Evolutionary conservation across 1,284 basidiomycete species (phyloP).

Genomic region (Coriolopsis trogii): DNA sequence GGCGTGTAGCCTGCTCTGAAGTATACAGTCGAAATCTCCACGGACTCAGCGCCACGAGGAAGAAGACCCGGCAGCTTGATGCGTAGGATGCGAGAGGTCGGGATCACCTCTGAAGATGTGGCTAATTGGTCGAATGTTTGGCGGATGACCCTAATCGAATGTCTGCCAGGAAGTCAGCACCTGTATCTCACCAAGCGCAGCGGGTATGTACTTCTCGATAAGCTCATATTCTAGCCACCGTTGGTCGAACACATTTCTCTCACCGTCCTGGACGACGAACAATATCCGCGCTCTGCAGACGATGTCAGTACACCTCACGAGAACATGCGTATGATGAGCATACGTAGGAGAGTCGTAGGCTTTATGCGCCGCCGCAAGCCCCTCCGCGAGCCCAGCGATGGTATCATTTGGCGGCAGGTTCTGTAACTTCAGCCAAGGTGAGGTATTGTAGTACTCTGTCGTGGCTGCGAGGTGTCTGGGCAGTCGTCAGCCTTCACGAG

Average conservation of each 20-base stretch:
- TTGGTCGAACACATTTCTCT: conserved; percentile 98
- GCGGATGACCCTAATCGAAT: conserved; percentile 74
- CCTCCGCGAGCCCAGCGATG: conserved; percentile 69
- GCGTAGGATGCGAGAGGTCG: conserved; percentile 27
- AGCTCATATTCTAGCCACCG: conserved; percentile 87
- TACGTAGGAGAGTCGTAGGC: conserved; percentile 69
- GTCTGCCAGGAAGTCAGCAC: conserved; percentile 42
- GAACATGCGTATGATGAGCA: conserved; percentile 14
- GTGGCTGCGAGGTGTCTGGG: conserved; percentile 66
- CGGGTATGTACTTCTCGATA: conserved; percentile 61
- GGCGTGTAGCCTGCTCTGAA: conserved; percentile 76
- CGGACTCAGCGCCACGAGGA: conserved; percentile 18
- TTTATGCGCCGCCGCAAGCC: conserved; percentile 80
- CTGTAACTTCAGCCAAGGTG: conserved; percentile 53
- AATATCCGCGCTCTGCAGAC: conserved; percentile 68
- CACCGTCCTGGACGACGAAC: conserved; percentile 88
- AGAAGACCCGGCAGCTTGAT: conserved; percentile 37
- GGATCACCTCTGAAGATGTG: conserved; percentile 42
- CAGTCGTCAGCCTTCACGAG: not conserved
- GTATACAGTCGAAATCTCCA: conserved; percentile 37
- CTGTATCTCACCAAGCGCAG: not conserved
- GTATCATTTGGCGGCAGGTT: conserved; percentile 82
- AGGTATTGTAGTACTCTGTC: conserved; percentile 68
- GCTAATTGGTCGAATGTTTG: conserved; percentile 76
- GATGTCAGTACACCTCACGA: not conserved